Conservation (phyloP, 805 yeast genomes). For the Barnettozyma botsteinii region DNA sequence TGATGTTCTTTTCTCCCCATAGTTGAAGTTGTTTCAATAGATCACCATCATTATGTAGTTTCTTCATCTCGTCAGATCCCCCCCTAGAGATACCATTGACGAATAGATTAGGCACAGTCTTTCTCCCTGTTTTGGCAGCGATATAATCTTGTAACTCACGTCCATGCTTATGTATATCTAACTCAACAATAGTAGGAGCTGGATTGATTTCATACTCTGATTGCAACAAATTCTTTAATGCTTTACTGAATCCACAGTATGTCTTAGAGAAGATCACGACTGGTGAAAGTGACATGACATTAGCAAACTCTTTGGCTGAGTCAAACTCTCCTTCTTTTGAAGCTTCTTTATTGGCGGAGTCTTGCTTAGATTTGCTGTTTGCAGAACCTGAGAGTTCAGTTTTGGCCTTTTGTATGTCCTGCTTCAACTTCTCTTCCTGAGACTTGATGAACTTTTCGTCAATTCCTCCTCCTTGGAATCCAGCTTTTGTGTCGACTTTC, state of each 20-base stretch:
- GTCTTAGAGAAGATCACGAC: slow-evolving; percentile 52
- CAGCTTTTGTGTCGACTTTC: slow-evolving; percentile 13
- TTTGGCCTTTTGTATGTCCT: slow-evolving; percentile 14
- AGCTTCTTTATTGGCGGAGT: no score
- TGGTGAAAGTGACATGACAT: slow-evolving; percentile 57
- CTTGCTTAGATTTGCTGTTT: not conserved
- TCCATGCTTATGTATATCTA: slow-evolving; percentile 78
- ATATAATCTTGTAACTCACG: slow-evolving; percentile 67
- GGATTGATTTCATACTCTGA: slow-evolving; percentile 70
- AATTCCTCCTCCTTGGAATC: slow-evolving; percentile 27
- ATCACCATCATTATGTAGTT: slow-evolving; percentile 50
- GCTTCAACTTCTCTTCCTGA: slow-evolving; percentile 29
- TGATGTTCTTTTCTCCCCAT: slow-evolving; percentile 58
- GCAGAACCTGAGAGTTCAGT: not conserved
- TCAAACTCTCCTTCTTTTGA: slow-evolving; percentile 30
- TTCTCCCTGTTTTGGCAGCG: slow-evolving; percentile 62
- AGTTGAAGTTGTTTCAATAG: slow-evolving; percentile 45
- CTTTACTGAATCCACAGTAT: slow-evolving; percentile 71
- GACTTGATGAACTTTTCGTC: slow-evolving; percentile 38
- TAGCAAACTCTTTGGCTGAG: slow-evolving; percentile 47
- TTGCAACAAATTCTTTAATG: slow-evolving; percentile 59
- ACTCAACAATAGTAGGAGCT: slow-evolving; percentile 65
- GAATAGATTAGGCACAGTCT: slow-evolving; percentile 86
- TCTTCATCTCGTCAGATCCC: slow-evolving; percentile 78
- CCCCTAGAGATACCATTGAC: slow-evolving; percentile 75